A percentile compares a stretch with the other conserved stretches of the same genome.
Conservation (phyloP, 1,284 basidiomycete genomes). For the Puccinia hordei region DNA sequence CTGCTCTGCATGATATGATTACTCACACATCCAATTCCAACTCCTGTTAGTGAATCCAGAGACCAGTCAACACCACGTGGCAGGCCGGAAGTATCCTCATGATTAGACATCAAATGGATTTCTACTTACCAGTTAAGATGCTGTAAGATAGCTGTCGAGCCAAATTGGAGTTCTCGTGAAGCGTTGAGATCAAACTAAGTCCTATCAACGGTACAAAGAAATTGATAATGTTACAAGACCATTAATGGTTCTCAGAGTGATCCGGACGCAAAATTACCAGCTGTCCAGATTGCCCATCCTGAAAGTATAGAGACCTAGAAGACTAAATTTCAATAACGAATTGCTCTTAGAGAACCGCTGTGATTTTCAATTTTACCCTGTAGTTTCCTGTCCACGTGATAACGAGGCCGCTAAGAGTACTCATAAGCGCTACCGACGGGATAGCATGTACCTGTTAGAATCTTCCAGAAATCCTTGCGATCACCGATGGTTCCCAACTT, state of each 20-base stretch:
- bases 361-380: not conserved
- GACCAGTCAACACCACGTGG: not conserved
- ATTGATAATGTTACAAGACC: not conserved
- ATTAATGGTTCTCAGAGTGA: not conserved
- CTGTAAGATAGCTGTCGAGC: not conserved
- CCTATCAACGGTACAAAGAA: not conserved
- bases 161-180: slow-evolving; percentile 1
- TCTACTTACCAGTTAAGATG: slow-evolving; percentile 2
- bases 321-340: not conserved
- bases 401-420: not conserved
- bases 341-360: not conserved
- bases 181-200: not conserved
- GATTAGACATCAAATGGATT: not conserved
- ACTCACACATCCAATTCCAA: not conserved
- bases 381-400: slow-evolving; percentile 8
- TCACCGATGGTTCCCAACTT: not conserved
- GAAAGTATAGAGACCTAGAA: slow-evolving; percentile 8
- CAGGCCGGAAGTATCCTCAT: not conserved
- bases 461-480: not conserved
- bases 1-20: not conserved
- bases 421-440: not conserved
- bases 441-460: not conserved
- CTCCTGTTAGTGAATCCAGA: not conserved
- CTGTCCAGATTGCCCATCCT: slow-evolving; percentile 8
- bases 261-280: not conserved